A percentile compares a stretch with the other conserved stretches of the same genome.
Evolutionary conservation across 2,329 filamentous ascomycete genomes (phyloP).

Genomic region (Fusarium sambucinum): DNA sequence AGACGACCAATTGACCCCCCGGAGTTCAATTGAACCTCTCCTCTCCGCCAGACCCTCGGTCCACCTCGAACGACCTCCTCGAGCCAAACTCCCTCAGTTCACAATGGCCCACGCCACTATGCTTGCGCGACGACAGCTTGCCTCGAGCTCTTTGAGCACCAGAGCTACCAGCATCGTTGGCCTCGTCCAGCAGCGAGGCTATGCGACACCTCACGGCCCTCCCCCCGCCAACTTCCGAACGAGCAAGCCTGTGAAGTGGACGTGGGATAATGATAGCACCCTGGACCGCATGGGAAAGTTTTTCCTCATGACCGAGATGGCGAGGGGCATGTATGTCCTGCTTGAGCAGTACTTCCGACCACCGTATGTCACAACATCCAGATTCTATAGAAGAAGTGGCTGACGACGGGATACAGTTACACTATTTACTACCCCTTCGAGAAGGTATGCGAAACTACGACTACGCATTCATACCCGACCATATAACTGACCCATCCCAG

Average conservation of each 20-base stretch:
- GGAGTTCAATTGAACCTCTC: slow-evolving; percentile 45
- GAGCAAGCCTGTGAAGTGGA: slow-evolving; percentile 79
- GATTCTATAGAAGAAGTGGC: background rate
- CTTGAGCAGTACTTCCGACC: slow-evolving; percentile 98
- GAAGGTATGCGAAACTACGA: slow-evolving; percentile 69
- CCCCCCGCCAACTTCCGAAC: slow-evolving; percentile 86
- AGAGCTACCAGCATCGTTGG: slow-evolving; percentile 37
- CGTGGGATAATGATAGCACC: slow-evolving; percentile 80
- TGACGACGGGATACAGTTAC: slow-evolving; percentile 71
- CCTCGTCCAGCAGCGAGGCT: slow-evolving; percentile 55
- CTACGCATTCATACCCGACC: slow-evolving; percentile 4
- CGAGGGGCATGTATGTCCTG: slow-evolving; percentile 97
- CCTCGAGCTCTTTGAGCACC: slow-evolving; percentile 42
- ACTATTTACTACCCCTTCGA: slow-evolving; percentile 99
- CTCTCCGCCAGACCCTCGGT: slow-evolving; percentile 25
- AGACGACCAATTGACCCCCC: slow-evolving; percentile 45
- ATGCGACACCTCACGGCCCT: slow-evolving; percentile 80
- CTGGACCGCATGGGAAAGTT: slow-evolving; percentile 90
- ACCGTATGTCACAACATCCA: slow-evolving; percentile 75
- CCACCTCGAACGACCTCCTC: slow-evolving; percentile 31
- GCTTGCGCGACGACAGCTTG: slow-evolving; percentile 54
- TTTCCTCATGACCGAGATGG: slow-evolving; percentile 96
- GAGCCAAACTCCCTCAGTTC: slow-evolving; percentile 5
- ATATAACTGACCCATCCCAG: slow-evolving; percentile 53
- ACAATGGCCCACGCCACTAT: slow-evolving; percentile 53